Percentiles rank a stretch among this genome's conserved stretches.
Conservation (phyloP, 371 early-diverging fungal genomes). For the Zopfochytrium polystomum region DNA sequence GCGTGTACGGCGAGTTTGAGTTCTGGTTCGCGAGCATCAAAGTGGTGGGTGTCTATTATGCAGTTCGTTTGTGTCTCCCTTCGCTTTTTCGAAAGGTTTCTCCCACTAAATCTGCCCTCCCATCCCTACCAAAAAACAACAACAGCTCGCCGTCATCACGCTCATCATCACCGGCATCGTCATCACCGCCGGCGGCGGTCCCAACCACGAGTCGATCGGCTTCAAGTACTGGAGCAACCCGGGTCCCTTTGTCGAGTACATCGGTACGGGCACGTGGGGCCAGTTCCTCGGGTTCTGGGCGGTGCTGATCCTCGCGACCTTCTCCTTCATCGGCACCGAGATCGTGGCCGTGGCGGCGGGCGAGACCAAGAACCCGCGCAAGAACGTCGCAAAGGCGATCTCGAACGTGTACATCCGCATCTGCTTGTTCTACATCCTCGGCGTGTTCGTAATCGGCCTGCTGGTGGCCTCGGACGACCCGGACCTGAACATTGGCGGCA, state of each 20-base stretch:
- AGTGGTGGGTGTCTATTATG: not conserved
- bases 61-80: no score
- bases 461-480: not conserved
- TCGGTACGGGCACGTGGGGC: not conserved
- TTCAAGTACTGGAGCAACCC: constrained; percentile 27
- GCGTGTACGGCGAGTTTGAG: constrained; percentile 36
- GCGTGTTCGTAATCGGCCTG: constrained; percentile 10
- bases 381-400: not conserved
- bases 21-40: constrained; percentile 37
- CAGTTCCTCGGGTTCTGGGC: not conserved
- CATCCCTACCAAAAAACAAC: no score
- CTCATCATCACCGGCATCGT: constrained; percentile 32
- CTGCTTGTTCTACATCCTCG: constrained; percentile 18
- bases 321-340: constrained; percentile 66
- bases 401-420: constrained; percentile 6
- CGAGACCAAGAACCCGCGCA: constrained; percentile 39
- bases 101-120: no score
- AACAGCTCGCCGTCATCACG: not conserved
- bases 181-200: constrained; percentile 26
- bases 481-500: not conserved
- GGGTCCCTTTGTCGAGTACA: constrained; percentile 9
- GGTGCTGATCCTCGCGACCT: not conserved
- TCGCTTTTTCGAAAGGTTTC: no score
- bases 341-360: constrained; percentile 55
- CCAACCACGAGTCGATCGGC: constrained; percentile 8